Conservation (phyloP, 2,329 filamentous ascomycete species). For the Arachnomyces sp. region DNA sequence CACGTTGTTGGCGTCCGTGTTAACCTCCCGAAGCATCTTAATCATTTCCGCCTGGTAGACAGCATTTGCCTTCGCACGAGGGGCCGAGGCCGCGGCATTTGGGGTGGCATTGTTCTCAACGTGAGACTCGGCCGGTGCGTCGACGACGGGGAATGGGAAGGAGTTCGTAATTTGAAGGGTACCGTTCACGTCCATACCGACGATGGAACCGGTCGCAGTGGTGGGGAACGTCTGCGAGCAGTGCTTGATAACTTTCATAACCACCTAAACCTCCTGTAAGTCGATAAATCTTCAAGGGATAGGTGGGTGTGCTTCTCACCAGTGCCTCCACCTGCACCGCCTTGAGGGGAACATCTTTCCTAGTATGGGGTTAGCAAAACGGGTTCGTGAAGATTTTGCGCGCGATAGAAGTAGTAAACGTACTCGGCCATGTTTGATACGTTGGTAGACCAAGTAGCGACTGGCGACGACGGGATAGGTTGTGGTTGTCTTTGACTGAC, state of each 20-base stretch:
- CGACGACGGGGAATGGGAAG: constrained; percentile 84
- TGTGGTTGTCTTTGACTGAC: not conserved
- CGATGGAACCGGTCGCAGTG: constrained; percentile 77
- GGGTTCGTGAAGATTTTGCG: not conserved
- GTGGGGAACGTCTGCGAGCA: constrained; percentile 81
- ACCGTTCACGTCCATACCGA: constrained; percentile 81
- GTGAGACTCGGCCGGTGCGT: constrained; percentile 62
- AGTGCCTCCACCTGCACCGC: constrained; percentile 90
- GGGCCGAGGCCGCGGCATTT: constrained; percentile 73
- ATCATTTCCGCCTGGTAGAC: constrained; percentile 96
- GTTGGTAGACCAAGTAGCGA: constrained; percentile 13
- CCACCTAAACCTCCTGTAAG: constrained; percentile 52
- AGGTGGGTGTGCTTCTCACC: constrained; percentile 46
- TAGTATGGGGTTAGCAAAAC: constrained; percentile 22
- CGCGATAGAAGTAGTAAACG: constrained; percentile 3
- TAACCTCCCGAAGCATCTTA: constrained; percentile 90
- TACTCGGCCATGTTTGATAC: constrained; percentile 27
- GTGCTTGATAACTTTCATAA: constrained; percentile 98
- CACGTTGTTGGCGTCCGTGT: constrained; percentile 94
- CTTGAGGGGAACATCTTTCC: constrained; percentile 66
- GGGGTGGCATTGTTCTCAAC: constrained; percentile 56
- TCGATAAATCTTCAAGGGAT: constrained; percentile 16
- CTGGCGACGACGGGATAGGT: constrained; percentile 9
- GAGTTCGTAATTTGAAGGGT: constrained; percentile 86
- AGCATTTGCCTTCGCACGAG: constrained; percentile 81